Evolutionary conservation across 306 rosid genomes (phyloP), one percentile per base, ranked within the genome.

Genomic region (Sindora glabra): DNA sequence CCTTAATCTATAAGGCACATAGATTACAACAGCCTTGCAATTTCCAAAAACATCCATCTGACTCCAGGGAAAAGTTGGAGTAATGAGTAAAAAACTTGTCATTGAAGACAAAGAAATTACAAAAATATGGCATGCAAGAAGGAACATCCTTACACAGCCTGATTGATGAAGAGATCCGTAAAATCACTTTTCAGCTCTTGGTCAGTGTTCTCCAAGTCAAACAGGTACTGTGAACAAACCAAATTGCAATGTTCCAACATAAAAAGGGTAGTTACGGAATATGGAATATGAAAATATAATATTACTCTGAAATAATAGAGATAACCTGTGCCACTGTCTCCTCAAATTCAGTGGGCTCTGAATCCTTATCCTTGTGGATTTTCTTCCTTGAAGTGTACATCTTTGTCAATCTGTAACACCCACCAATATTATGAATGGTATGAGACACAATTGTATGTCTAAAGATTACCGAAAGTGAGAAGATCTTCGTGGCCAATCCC

Each of bases 191-290:
- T 87, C 64, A 87, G 74, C 27, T 87, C 95, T 59, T 67, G 81
- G 60, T 77, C 81, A 26, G 90, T 83, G 59, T 87, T 87, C 62
- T 87, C 95, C 86, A 87, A 81, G 69, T 87, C 91, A 67, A 87
- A 87, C 0, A 87, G 63, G 37, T 78, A 52, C 95, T 87, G 72
- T 68, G 71, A 3, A 52, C 10, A 23, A 2, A 73, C 48, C 45
- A n/a, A 59, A 63, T 23, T 29, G 14, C 10, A 8, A 4, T 17
- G n/a, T 41, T 8, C 62, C 29, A 30, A 36, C 13, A 17, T n/a
- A n/a, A n/a, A n/a, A n/a, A n/a, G n/a, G 0, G 21, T 17, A 19
- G 17, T 21, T 16, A 11, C 19, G 40, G 19, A 48, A 5, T 15
- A 37, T 13, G 12, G n/a, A n/a, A n/a, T n/a, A n/a, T n/a, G n/a